These are phyloP conservation scores for Ustilago cynodontis DNA, from an alignment of 1,284 basidiomycete species.

Conservation along the genomic window DNA sequence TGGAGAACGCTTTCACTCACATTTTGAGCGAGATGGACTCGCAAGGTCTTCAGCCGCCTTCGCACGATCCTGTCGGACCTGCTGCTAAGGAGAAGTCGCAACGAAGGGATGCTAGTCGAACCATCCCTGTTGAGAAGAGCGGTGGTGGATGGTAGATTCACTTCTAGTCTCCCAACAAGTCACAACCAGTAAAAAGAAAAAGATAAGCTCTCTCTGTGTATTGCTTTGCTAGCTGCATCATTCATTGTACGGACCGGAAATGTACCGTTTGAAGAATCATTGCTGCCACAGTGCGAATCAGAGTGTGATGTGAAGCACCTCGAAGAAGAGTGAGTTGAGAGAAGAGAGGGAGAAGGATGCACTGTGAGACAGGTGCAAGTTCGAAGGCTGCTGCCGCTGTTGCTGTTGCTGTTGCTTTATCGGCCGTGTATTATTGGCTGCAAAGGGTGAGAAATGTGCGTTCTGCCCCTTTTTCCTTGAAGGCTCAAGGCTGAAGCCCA, in stretches of 20 bases:
- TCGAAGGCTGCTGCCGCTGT: no score
- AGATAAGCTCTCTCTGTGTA: background rate
- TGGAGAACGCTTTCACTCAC: constrained; percentile 63
- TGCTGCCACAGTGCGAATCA: background rate
- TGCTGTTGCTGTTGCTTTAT: no score
- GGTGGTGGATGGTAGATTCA: constrained; percentile 62
- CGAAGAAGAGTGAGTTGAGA: background rate
- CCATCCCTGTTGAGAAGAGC: constrained; percentile 63
- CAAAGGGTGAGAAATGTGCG: background rate
- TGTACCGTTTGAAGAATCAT: background rate
- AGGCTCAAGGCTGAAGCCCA: background rate
- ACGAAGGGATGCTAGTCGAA: constrained; percentile 58
- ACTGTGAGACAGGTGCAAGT: no score
- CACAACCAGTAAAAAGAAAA: background rate
- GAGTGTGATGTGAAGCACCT: background rate
- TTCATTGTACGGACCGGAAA: background rate
- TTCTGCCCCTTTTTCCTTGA: background rate
- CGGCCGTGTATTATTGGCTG: constrained; percentile 13
- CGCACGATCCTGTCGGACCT: constrained; percentile 55
- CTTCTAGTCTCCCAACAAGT: background rate
- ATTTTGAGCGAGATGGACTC: constrained; percentile 60
- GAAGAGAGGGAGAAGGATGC: background rate
- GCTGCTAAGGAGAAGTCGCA: constrained; percentile 55
- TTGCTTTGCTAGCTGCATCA: background rate
- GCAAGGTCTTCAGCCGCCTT: constrained; percentile 42